Base-by-base conservation (phyloP, 305 asterid species). In the Fraxinus angustifolia region DNA sequence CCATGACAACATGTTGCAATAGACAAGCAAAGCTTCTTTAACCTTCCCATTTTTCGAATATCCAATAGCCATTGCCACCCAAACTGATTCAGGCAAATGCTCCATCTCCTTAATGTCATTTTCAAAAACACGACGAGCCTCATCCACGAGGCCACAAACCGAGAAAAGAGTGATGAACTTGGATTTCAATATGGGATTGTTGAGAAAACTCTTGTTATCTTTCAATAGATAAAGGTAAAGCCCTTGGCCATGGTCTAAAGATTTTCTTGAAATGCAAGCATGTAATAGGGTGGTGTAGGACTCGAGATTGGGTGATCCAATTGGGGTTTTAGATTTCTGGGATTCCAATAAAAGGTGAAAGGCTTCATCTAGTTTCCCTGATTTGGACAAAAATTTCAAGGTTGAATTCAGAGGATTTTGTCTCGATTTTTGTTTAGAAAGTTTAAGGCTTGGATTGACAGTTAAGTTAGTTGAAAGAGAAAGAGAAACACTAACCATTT, bases 161-260 rank as follows among this genome's bases (percentile, higher is more conserved):
- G 91, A 86, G 88, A 88, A 88, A 80, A 88, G 87, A 72, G 90
- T 90, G 1, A 86, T 86, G 62, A 90, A 87, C 79, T 88, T 90
- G 67, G 93, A 85, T 4, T 78, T 81, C 19, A 90, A 67, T 10
- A 73, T 33, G 83, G 88, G 88, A 68, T 81, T 78, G n/a, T 72
- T 87, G 72, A 90, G 88, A 12, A 87, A 40, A 36, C 81, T 30
- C 65, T 34, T 73, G 36, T 73, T 75, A 11, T 85, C 83, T 50
- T 80, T 60, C 34, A 86, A 87, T 31, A 90, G 86, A 73, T 85
- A 89, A 72, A 79, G 80, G 67, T 90, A 88, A 12, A 85, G 77
- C 11, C 35, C 76, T 31, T 80, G 87, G 65, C 89, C 91, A 72
- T 88, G 90, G 36, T 36, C 45, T n/a, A 87, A 31, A 6, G 90